These are phyloP conservation scores for Arthrobotrys pseudoclavata DNA, from an alignment of 2,329 filamentous ascomycete species.

Conservation along the genomic window DNA sequence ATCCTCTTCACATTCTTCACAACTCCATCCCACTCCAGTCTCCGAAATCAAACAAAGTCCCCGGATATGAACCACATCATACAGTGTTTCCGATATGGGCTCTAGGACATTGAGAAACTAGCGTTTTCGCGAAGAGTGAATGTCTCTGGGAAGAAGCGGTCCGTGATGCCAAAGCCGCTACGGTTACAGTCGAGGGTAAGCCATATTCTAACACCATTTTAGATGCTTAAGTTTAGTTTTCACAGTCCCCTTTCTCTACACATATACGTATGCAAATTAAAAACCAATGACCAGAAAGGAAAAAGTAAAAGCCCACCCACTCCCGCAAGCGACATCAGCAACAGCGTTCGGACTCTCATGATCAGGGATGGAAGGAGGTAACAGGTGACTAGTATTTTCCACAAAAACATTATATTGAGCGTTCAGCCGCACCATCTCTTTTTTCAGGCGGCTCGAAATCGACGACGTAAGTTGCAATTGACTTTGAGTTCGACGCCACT, in stretches of 20 bases:
- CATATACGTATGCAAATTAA: neutral
- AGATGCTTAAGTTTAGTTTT: neutral
- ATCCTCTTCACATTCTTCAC: conserved; percentile 41
- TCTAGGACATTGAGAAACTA: conserved; percentile 35
- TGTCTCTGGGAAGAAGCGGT: conserved; percentile 41
- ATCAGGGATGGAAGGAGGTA: conserved; percentile 35
- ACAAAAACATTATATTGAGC: conserved; percentile 23
- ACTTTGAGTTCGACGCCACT: conserved; percentile 23
- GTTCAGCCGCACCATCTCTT: conserved; percentile 38
- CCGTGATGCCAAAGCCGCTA: conserved; percentile 39
- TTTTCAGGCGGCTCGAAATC: conserved; percentile 50
- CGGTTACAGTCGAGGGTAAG: conserved; percentile 24
- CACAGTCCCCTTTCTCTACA: neutral
- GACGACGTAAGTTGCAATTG: conserved; percentile 45
- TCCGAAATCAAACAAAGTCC: conserved; percentile 41
- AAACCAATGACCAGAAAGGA: neutral
- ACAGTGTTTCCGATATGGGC: conserved; percentile 23
- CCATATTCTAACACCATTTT: conserved; percentile 34
- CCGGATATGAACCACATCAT: conserved; percentile 46
- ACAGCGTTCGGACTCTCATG: conserved; percentile 14
- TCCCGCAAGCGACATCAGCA: conserved; percentile 40
- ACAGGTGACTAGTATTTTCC: conserved; percentile 38
- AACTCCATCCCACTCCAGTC: conserved; percentile 29
- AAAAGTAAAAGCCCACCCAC: conserved; percentile 32
- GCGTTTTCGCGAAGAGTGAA: conserved; percentile 37